Evolutionary conservation across 176 grass and related monocot genomes (phyloP), one percentile per base, ranked within the genome.

Genomic region (Thalia dealbata): DNA sequence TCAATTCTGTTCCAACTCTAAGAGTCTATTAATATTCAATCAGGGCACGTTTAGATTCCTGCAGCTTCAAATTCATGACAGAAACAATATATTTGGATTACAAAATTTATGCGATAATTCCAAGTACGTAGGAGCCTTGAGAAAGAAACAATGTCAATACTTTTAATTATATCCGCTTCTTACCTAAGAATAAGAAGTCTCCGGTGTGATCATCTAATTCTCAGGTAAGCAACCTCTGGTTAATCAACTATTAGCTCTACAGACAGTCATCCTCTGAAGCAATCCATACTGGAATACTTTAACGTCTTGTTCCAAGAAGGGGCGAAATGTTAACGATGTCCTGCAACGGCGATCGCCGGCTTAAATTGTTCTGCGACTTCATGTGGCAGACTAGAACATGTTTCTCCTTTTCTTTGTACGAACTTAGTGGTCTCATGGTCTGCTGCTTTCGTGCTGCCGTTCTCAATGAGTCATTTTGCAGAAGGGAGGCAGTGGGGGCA

Each of bases 341-440:
- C 73, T 77, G 70, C 41, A 96, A 87, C 29, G 92, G 92, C 25
- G 80, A 63, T 26, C 82, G 89, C 52, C 70, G 79, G 15, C 76
- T 35, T 32, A 77, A 72, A 27, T 85, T 60, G 73, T 79, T 80
- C 12, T 89, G 89, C 15, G 84, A 82, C 82, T 84, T 96, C 84
- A 92, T 42, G 25, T 82, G 89, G 72, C 89, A 87, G 73, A 88
- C 86, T 11, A 92, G 80, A 54, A 86, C 84, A 26, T 86, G 86
- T 55, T 92, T 96, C 77, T 96, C 86, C 64, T 84, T 86, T 80
- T 92, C 89, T 73, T 81, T 87, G 52, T 77, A 38, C 43, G 75
- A 41, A 51, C 82, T 80, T 46, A 79, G 75, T 3, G 81, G 15
- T 71, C 61, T 41, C 9, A 65, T 38, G 32, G 4, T 65, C 16